Conservation (phyloP, 805 yeast species). For the Wickerhamiella vanderwaltii region DNA sequence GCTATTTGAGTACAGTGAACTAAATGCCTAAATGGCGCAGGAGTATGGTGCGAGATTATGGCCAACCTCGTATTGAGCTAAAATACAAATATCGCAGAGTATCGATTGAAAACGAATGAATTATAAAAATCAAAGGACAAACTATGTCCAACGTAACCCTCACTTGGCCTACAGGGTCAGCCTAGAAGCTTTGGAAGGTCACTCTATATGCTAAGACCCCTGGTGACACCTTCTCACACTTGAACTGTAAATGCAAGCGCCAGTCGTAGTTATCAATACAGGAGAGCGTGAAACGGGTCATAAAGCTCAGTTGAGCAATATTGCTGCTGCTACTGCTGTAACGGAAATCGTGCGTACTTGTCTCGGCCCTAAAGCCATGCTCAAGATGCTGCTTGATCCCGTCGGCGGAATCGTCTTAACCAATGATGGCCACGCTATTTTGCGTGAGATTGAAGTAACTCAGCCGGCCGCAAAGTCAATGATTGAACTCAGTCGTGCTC, state of each 20-base stretch:
- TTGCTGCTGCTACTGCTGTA: constrained; percentile 98
- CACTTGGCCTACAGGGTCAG: too few relatives aligned
- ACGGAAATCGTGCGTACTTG: constrained; percentile 97
- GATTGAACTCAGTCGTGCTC: constrained; percentile 94
- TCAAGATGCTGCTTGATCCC: constrained; percentile 94
- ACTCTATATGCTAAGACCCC: too few relatives aligned
- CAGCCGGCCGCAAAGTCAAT: constrained; percentile 99
- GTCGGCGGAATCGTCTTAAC: constrained; percentile 88
- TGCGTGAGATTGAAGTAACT: constrained; percentile 86
- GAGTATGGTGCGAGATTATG: too few relatives aligned
- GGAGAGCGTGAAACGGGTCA: constrained; percentile 90
- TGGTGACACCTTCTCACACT: too few relatives aligned
- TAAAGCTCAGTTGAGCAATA: constrained; percentile 91
- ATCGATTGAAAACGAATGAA: too few relatives aligned
- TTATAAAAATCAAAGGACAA: too few relatives aligned
- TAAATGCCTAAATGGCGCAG: too few relatives aligned
- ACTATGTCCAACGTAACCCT: too few relatives aligned
- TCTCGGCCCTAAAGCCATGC: constrained; percentile 98
- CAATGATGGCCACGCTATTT: constrained; percentile 96
- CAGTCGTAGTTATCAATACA: constrained; percentile 75
- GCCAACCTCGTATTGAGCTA: too few relatives aligned
- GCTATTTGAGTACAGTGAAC: too few relatives aligned
- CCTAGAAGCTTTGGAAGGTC: too few relatives aligned
- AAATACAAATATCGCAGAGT: too few relatives aligned
- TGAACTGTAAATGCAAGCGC: constrained; percentile 51